Base-by-base conservation (phyloP, 371 early-diverging fungal species). In the Rhizomucor miehei region DNA sequence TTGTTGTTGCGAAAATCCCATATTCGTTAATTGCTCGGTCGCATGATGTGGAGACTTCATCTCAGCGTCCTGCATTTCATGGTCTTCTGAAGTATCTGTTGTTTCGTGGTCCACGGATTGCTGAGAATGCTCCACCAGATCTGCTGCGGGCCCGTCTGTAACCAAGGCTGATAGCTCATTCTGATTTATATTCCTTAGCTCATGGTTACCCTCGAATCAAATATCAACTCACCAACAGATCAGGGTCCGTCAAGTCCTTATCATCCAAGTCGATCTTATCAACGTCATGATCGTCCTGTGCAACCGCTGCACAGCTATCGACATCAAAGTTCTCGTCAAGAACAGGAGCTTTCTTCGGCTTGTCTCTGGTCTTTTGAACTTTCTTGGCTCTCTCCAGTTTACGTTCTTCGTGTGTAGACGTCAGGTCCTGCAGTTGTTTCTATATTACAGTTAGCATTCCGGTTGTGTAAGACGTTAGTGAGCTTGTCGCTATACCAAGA, bases 221-320 rank as follows among this genome's bases (percentile, higher is more conserved):
- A 5, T 29, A 29, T 29, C 29, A 29, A 46, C 37, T 63, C 64
- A 75, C 79, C 54, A 78, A 40, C n/a, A 78, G 46, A 17, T 54
- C 40, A 5, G 79, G 73, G 47, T 78, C 75, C 16, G 58, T 54
- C 14, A 73, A 51, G 52, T 78, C 79, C 1, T 37, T 57, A 35
- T 78, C 79, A 25, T 65, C 58, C 11, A 78, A 47, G 9, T 72
- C 66, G 6, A 78, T 70, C 1, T 78, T 52, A 10, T 67, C 59
- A 46, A 73, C 74, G 9, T 63, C 62, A 29, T 67, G 60, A n/a
- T 61, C 55, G 6, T 59, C 71, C 39, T 66, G 63, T 13, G 71
- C 69, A 20, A 78, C 54, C 1, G 62, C 56, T 17, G 68, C 62
- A 63, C 69, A 78, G 14, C 60, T 48, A 17, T 78, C 75, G 16